A percentile compares a stretch with the other conserved stretches of the same genome.
phyloP scores from a whole-genome alignment of 139 green algal species.

The Desmodesmus armatus region DNA sequence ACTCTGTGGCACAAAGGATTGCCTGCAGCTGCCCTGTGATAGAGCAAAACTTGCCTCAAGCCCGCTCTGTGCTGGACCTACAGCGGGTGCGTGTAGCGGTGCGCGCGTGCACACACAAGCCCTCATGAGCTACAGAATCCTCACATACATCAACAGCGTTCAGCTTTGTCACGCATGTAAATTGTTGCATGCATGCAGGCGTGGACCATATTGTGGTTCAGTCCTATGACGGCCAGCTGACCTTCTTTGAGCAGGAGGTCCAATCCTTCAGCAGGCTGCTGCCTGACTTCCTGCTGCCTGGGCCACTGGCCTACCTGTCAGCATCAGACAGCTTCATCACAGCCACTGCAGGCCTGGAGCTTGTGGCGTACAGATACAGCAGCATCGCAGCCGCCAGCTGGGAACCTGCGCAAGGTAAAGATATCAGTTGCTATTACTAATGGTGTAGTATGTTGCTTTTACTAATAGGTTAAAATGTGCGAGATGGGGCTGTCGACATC shows the following conservation, averaged over 20 bases:
- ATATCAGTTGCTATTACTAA: background rate
- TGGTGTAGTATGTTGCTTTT: too few species aligned
- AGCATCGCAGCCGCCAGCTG: slow-evolving; percentile 48
- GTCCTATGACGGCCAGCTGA: slow-evolving; percentile 77
- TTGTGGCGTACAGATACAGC: slow-evolving; percentile 69
- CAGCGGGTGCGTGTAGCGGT: too few species aligned
- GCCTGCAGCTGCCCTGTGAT: too few species aligned
- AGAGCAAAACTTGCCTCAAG: too few species aligned
- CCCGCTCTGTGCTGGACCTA: too few species aligned
- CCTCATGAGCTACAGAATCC: too few species aligned
- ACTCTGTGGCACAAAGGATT: too few species aligned
- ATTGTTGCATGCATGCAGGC: too few species aligned
- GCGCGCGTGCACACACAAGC: too few species aligned
- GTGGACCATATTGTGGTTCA: slow-evolving; percentile 74
- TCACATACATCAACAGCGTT: too few species aligned
- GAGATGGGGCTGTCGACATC: background rate
- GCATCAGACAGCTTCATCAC: slow-evolving; percentile 71
- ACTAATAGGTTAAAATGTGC: too few species aligned
- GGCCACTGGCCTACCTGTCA: slow-evolving; percentile 53
- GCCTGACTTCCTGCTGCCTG: slow-evolving; percentile 71
- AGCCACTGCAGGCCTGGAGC: slow-evolving; percentile 59
- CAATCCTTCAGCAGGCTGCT: slow-evolving; percentile 58
- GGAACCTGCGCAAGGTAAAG: slow-evolving; percentile 46
- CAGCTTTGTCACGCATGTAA: too few species aligned
- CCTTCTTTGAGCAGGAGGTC: slow-evolving; percentile 69